A percentile compares a stretch with the other conserved stretches of the same genome.
Conservation (phyloP, 2,329 filamentous ascomycete species). For the Monilinia fructigena region DNA sequence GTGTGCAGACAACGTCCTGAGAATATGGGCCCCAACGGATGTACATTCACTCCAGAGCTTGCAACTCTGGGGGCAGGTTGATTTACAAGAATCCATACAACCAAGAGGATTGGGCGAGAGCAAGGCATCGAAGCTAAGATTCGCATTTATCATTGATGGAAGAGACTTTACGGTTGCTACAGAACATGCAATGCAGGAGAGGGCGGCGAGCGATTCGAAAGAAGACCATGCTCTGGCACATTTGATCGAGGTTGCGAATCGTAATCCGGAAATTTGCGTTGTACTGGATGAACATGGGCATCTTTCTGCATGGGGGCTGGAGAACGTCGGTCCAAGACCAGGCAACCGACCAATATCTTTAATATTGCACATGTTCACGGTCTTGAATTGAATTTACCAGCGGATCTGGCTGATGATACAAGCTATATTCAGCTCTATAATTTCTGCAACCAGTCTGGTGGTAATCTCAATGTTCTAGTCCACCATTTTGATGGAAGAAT, state of each 20-base stretch:
- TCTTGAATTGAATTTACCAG: constrained; percentile 46
- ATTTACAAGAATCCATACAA: constrained; percentile 70
- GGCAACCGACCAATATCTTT: constrained; percentile 69
- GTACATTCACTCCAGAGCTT: constrained; percentile 68
- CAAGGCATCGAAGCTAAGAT: constrained; percentile 48
- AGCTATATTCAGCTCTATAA: constrained; percentile 66
- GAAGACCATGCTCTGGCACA: constrained; percentile 75
- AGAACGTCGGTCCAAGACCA: constrained; percentile 73
- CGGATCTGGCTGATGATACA: constrained; percentile 26
- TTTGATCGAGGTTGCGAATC: constrained; percentile 80
- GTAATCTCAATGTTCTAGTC: constrained; percentile 69
- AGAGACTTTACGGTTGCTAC: constrained; percentile 76
- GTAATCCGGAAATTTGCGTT: constrained; percentile 82
- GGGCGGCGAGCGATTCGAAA: constrained; percentile 49
- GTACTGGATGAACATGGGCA: constrained; percentile 79
- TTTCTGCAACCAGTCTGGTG: constrained; percentile 66
- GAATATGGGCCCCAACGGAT: constrained; percentile 81
- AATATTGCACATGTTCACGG: constrained; percentile 78
- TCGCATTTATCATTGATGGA: constrained; percentile 80
- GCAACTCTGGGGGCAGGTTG: constrained; percentile 76
- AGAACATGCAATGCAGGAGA: constrained; percentile 68
- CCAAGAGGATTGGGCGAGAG: constrained; percentile 27
- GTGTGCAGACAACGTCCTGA: constrained; percentile 74
- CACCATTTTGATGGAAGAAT: constrained; percentile 86
- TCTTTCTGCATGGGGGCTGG: constrained; percentile 90